Base-by-base conservation (phyloP, 345 rosid genomes). In the Raphanus sativus region DNA sequence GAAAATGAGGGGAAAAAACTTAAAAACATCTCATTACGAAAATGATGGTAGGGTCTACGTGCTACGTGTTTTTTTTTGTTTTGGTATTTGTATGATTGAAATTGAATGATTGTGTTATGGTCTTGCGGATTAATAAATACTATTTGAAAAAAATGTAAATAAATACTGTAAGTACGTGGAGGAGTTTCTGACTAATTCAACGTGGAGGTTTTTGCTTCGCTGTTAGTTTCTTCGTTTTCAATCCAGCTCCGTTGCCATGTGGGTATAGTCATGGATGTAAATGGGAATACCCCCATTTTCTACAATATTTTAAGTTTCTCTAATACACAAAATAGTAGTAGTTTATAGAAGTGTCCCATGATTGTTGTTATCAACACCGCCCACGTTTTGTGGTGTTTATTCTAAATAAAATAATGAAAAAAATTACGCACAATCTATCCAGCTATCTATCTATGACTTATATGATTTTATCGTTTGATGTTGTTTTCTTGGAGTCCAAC, bases 151-250 rank as follows among this genome's bases (percentile, higher is more conserved):
- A 16, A 16, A 32, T 11, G 2, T 34, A 2, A 9, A 62, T n/a
- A 8, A 61, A n/a, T 33, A n/a, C n/a, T n/a, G n/a, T n/a, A 56
- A n/a, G 55, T 59, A 70, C 33, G 34, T 50, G 63, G 74, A 69
- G 32, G 45, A 63, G 65, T 36, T 6, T 52, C 69, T 45, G 80
- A 70, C 80, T 28, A 40, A 64, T 64, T 77, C 80, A 77, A 77
- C 58, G 70, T 63, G 56, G 70, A 62, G 33, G 33, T 45, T 59
- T 50, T 62, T 63, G 75, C 65, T 54, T 48, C 1, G 80, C 63
- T 77, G 80, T 77, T 38, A 62, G 33, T 63, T 70, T 77, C 80
- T 77, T 70, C 65, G 55, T 69, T 76, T 69, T 28, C 71, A 70
- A 64, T 77, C 75, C 50, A 77, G 71, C 60, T 61, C 55, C 65